These are phyloP conservation scores for Stachybotrys echinatus DNA, from an alignment of 2,329 filamentous ascomycete genomes.

Conservation along the genomic window DNA sequence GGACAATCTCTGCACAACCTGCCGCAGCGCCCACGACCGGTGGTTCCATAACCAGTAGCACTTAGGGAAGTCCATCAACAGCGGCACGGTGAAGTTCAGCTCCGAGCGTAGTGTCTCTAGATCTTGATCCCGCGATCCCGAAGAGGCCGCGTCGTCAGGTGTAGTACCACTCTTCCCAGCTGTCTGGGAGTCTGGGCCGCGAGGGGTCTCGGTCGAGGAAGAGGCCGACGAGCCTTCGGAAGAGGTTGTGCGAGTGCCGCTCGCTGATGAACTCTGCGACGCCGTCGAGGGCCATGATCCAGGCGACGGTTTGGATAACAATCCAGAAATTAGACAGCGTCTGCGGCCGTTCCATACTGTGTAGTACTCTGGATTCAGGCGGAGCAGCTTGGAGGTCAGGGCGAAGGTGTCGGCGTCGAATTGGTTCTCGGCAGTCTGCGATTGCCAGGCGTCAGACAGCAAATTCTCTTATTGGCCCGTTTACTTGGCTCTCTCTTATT, in stretches of 20 bases:
- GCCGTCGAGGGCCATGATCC: slow-evolving; percentile 48
- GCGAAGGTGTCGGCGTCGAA: slow-evolving; percentile 54
- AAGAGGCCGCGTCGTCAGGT: slow-evolving; percentile 24
- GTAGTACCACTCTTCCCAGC: slow-evolving; percentile 51
- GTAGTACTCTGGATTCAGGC: slow-evolving; percentile 82
- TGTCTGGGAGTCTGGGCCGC: slow-evolving; percentile 38
- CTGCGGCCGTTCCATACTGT: slow-evolving; percentile 89
- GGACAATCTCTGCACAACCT: slow-evolving; percentile 62
- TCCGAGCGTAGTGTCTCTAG: slow-evolving; percentile 63
- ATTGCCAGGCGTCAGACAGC: too few relatives aligned
- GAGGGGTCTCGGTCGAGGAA: slow-evolving; percentile 47
- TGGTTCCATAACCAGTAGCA: slow-evolving; percentile 99
- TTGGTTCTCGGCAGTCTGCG: slow-evolving; percentile 35
- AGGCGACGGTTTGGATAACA: slow-evolving; percentile 48
- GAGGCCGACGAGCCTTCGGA: slow-evolving; percentile 53
- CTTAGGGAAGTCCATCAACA: slow-evolving; percentile 83
- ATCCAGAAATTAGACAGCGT: slow-evolving; percentile 56
- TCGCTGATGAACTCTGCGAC: slow-evolving; percentile 49
- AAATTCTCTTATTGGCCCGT: neutral
- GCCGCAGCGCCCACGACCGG: slow-evolving; percentile 75
- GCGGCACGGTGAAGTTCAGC: slow-evolving; percentile 74
- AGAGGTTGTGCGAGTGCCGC: slow-evolving; percentile 55
- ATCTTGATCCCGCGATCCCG: too few relatives aligned
- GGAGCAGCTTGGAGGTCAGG: slow-evolving; percentile 67
- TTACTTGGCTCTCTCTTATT: too few relatives aligned